Percentiles rank a stretch among this genome's conserved stretches.
Conservation (phyloP, 2,329 filamentous ascomycete species). For the Colletotrichum truncatum region DNA sequence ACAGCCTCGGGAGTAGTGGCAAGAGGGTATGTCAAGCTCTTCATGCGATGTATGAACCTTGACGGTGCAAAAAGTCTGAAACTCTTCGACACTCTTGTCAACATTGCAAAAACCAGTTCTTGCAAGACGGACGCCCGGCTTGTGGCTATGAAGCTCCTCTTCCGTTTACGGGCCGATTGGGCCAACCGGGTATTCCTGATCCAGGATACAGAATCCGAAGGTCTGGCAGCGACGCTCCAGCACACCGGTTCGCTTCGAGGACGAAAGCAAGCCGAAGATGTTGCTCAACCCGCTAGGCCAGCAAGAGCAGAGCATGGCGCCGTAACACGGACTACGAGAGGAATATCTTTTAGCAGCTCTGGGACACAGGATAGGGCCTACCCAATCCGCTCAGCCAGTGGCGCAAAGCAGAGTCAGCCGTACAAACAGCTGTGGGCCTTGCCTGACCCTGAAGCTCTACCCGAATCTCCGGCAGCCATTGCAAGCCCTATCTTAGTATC, state of each 20-base stretch:
- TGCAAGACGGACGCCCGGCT: slow-evolving; percentile 76
- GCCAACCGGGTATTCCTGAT: slow-evolving; percentile 79
- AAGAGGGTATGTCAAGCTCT: slow-evolving; percentile 77
- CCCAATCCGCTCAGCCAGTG: slow-evolving; percentile 52
- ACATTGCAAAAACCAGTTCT: slow-evolving; percentile 67
- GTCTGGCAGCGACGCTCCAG: slow-evolving; percentile 76
- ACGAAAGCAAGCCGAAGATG: slow-evolving; percentile 61
- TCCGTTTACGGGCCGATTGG: slow-evolving; percentile 85
- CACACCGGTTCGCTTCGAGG: slow-evolving; percentile 66
- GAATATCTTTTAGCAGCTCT: slow-evolving; percentile 60
- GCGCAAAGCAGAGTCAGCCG: slow-evolving; percentile 42
- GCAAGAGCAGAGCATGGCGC: slow-evolving; percentile 54
- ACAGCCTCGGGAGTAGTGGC: slow-evolving; percentile 77
- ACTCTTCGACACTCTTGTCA: slow-evolving; percentile 70
- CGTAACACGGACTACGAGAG: slow-evolving; percentile 56
- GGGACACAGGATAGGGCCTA: slow-evolving; percentile 52
- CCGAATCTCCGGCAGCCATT: slow-evolving; percentile 52
- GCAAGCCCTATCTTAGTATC: slow-evolving; percentile 64
- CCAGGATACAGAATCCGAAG: slow-evolving; percentile 74
- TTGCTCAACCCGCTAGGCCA: slow-evolving; percentile 52
- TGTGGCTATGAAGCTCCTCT: slow-evolving; percentile 80
- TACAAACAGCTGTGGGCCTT: slow-evolving; percentile 67
- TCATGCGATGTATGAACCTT: slow-evolving; percentile 75
- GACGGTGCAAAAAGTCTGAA: slow-evolving; percentile 71
- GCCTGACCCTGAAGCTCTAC: slow-evolving; percentile 65